These are phyloP conservation scores for Fusarium robinianum DNA, from an alignment of 2,329 filamentous ascomycete species.

Conservation along the genomic window DNA sequence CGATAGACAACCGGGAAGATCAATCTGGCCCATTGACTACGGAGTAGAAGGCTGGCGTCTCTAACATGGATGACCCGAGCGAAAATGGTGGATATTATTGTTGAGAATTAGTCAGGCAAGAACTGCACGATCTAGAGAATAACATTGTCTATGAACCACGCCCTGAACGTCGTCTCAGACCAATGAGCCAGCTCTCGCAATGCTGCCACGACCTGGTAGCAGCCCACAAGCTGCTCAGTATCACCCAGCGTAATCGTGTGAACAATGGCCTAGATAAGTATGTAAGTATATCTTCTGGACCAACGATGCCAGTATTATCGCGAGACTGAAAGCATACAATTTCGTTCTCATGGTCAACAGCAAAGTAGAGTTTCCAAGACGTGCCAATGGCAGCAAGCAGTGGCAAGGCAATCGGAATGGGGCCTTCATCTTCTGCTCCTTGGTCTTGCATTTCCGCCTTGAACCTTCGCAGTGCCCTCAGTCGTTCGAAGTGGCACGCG, in stretches of 20 bases:
- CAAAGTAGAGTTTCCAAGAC: constrained; percentile 4
- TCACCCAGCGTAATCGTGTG: constrained; percentile 1
- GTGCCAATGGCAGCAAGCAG: neutral
- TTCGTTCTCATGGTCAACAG: neutral
- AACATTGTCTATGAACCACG: neutral
- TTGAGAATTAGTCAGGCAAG: no score
- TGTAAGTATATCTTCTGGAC: neutral
- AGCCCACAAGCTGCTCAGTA: constrained; percentile 1
- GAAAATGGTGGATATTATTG: no score
- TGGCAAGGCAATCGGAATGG: neutral
- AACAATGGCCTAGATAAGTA: neutral
- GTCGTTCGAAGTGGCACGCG: constrained; percentile 1
- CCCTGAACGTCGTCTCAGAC: constrained; percentile 2
- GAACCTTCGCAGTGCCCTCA: neutral
- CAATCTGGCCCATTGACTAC: no score
- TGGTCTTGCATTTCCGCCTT: neutral
- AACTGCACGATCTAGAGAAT: no score
- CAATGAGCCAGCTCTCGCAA: constrained; percentile 1
- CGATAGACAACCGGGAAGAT: no score
- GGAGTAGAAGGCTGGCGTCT: no score
- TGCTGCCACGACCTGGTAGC: constrained; percentile 3
- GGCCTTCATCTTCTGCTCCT: neutral
- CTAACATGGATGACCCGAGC: no score
- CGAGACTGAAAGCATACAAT: constrained; percentile 1
- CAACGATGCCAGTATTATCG: no score